Percentiles rank a stretch among this genome's conserved stretches.
phyloP scores from a whole-genome alignment of 2,329 filamentous ascomycete species.

The Calonectria pauciramosa region DNA sequence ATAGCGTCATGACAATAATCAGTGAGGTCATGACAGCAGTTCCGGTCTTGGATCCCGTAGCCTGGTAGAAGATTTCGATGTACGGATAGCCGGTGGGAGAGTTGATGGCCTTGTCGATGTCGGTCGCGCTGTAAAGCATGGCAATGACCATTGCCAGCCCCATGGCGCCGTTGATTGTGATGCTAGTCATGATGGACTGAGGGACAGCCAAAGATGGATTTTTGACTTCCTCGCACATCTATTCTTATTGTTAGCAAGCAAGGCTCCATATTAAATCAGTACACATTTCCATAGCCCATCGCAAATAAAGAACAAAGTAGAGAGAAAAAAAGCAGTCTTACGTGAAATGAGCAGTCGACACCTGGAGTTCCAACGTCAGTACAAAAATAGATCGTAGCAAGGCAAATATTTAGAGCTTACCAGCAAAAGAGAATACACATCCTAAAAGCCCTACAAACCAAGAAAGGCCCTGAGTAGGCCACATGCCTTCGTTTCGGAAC shows the following conservation, averaged over 20 bases:
- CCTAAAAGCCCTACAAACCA: slow-evolving; percentile 43
- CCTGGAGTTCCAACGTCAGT: slow-evolving; percentile 23
- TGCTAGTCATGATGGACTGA: slow-evolving; percentile 40
- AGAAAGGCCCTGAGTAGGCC: slow-evolving; percentile 38
- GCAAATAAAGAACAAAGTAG: neutral
- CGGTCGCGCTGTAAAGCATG: slow-evolving; percentile 41
- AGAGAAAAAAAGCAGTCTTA: slow-evolving; percentile 5
- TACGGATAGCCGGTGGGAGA: slow-evolving; percentile 40
- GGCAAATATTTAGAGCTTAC: slow-evolving; percentile 12
- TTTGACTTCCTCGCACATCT: slow-evolving; percentile 43
- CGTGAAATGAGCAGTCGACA: slow-evolving; percentile 43
- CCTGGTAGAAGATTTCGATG: slow-evolving; percentile 43
- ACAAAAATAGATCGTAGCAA: neutral
- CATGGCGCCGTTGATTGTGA: slow-evolving; percentile 36
- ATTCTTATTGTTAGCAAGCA: neutral
- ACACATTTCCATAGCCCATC: neutral
- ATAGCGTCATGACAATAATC: slow-evolving; percentile 39
- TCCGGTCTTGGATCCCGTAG: slow-evolving; percentile 36
- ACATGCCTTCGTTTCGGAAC: slow-evolving; percentile 42
- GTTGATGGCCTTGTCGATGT: slow-evolving; percentile 38
- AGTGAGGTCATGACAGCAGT: slow-evolving; percentile 37
- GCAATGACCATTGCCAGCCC: slow-evolving; percentile 43
- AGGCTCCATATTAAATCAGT: fast-evolving
- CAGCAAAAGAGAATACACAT: slow-evolving; percentile 41
- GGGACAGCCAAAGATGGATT: slow-evolving; percentile 41